Conservation (phyloP, 108 stramenopile genomes). For the Cyclostephanos tholiformis region DNA sequence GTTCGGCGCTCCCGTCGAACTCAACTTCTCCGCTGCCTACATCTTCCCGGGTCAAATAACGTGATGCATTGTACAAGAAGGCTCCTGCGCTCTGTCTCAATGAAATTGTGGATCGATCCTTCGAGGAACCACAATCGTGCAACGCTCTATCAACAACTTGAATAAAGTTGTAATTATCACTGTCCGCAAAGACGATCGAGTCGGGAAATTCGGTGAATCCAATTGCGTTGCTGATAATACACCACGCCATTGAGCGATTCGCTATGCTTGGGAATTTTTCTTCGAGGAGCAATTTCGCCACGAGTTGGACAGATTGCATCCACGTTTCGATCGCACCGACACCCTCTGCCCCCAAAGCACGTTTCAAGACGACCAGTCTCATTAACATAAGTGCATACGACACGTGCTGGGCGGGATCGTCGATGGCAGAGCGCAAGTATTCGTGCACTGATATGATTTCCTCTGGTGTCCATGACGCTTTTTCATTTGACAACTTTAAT, state of each 20-base stretch:
- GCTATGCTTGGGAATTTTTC: slow-evolving; percentile 21
- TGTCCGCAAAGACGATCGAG: slow-evolving; percentile 10
- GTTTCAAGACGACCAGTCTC: slow-evolving; percentile 57
- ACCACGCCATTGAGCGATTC: slow-evolving; percentile 58
- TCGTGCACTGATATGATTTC: slow-evolving; percentile 28
- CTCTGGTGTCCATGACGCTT: slow-evolving; percentile 11
- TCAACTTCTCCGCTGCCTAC: neutral
- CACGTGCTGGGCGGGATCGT: slow-evolving; percentile 12
- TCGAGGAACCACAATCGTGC: slow-evolving; percentile 18
- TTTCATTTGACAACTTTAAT: slow-evolving; percentile 17
- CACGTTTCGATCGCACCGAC: slow-evolving; percentile 2
- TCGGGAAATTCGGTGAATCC: slow-evolving; percentile 24
- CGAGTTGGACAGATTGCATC: slow-evolving; percentile 12
- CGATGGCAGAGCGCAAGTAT: slow-evolving; percentile 25
- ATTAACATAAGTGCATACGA: slow-evolving; percentile 66
- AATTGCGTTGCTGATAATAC: slow-evolving; percentile 54
- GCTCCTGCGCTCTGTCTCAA: slow-evolving; percentile 62
- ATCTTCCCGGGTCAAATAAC: slow-evolving; percentile 15
- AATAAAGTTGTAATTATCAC: slow-evolving; percentile 9
- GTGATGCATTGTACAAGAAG: slow-evolving; percentile 63
- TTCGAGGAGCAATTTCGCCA: slow-evolving; percentile 35
- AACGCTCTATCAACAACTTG: slow-evolving; percentile 31
- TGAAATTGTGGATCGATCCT: slow-evolving; percentile 15
- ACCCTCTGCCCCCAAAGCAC: neutral
- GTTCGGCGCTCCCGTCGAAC: slow-evolving; percentile 34